Base-by-base conservation (phyloP, 805 yeast species). In the Yamadazyma tumulicola region DNA sequence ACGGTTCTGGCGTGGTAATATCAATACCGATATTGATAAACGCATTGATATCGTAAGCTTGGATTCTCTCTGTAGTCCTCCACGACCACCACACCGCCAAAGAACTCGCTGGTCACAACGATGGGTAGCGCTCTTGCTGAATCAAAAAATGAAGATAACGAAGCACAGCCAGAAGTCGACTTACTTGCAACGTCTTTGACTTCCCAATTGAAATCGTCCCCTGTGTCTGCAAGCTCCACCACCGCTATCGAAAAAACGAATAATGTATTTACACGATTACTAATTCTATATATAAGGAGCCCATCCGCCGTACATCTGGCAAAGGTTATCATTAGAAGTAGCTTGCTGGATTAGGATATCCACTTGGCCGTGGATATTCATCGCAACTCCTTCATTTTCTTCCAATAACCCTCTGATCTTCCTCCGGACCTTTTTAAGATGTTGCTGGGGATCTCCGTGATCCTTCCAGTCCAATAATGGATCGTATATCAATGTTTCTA, bases 271-370 rank as follows among this genome's bases (percentile, higher is more conserved):
- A 8, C n/a, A n/a, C n/a, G n/a, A n/a, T n/a, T n/a, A n/a, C n/a
- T 20, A 9, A 13, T 6, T 4, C 24, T 43, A 61, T 13, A 59
- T 39, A 42, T 61, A 64, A 6, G 72, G 63, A 4, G 68, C 59
- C 99, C 99, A 93, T 3, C 99, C 99, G 17, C 84, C 78, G 57
- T 86, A 93, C 98, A 93, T 91, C 46, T 74, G 82, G 19, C 85
- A 70, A 27, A 93, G 59, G 43, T 81, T 80, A 29, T 79, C 85
- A 4, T 65, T 65, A 2, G 86, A 78, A 0, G 85, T 74, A 0
- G 97, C 93, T 42, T 82, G 85, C 46, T 83, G 86, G 20, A 91
- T 84, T 41, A 93, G 69, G 19, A 84, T 79, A 50, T 93, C 97
- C 1, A 88, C 96, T 51, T 91, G 96, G 0, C 96, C 97, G 29